These are phyloP conservation scores for Acanthamoeba triangularis DNA, from an alignment of 208 protist genomes.

Conservation along the genomic window DNA sequence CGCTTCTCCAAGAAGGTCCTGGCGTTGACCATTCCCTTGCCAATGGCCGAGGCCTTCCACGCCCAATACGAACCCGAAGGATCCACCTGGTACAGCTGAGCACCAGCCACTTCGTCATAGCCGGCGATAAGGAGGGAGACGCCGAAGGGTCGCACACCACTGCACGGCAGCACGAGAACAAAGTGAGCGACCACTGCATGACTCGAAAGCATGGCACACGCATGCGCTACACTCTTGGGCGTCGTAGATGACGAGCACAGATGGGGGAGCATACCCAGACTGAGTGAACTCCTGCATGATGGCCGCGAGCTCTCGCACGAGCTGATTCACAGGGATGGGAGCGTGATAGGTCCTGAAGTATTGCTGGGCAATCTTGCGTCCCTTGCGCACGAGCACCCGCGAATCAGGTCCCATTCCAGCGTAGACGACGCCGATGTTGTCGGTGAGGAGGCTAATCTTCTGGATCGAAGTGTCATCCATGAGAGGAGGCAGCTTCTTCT, in stretches of 20 bases:
- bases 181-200: conserved; percentile 8
- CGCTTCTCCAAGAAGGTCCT: conserved; percentile 99
- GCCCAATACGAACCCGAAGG: conserved; percentile 99
- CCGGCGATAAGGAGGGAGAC: conserved; percentile 99
- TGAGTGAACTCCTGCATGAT: conserved; percentile 99
- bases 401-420: conserved; percentile 99
- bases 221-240: not conserved
- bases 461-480: conserved; percentile 96
- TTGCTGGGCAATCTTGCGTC: conserved; percentile 96
- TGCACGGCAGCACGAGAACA: conserved; percentile 67
- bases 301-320: conserved; percentile 97
- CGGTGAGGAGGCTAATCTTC: conserved; percentile 94
- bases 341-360: conserved; percentile 97
- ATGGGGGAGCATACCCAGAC: conserved; percentile 91
- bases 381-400: conserved; percentile 97
- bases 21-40: conserved; percentile 97
- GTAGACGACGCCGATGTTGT: conserved; percentile 98
- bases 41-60: conserved; percentile 99
- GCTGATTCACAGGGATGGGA: conserved; percentile 96
- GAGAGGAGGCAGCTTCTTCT: conserved; percentile 99
- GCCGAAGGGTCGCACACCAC: conserved; percentile 99
- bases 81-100: conserved; percentile 99
- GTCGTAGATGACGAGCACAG: not conserved
- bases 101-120: conserved; percentile 95
- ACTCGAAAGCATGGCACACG: not conserved